Evolutionary conservation across 768 basidiomycete genomes (phyloP).

Genomic region (Lentinula detonsa): DNA sequence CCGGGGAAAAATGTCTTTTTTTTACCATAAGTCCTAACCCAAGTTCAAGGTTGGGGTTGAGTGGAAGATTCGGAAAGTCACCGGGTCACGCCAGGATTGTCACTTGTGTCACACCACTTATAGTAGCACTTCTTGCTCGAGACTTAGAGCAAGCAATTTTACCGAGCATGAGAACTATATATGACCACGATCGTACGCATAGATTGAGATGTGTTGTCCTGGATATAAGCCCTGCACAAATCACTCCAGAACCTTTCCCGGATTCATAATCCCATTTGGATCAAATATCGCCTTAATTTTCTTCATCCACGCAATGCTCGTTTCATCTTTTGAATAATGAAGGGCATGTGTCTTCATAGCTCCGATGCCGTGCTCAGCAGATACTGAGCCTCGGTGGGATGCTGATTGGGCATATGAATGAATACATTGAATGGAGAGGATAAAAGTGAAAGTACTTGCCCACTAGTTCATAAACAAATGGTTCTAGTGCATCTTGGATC

Average conservation of each 20-base stretch:
- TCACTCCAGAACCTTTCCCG: slow-evolving; percentile 69
- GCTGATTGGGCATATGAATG: slow-evolving; percentile 30
- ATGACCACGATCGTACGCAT: background rate
- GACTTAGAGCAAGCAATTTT: too few relatives aligned
- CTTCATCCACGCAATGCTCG: slow-evolving; percentile 85
- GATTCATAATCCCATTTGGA: slow-evolving; percentile 89
- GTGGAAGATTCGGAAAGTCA: background rate
- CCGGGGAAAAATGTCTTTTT: background rate
- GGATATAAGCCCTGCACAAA: background rate
- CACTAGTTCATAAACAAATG: slow-evolving; percentile 91
- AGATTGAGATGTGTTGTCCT: background rate
- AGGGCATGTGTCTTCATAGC: slow-evolving; percentile 90
- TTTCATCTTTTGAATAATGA: slow-evolving; percentile 75
- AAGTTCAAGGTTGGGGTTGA: slow-evolving; percentile 8
- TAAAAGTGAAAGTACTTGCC: slow-evolving; percentile 37
- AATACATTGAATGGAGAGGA: background rate
- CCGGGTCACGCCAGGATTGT: background rate
- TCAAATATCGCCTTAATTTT: slow-evolving; percentile 87
- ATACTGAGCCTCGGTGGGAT: slow-evolving; percentile 82
- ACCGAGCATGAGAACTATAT: too few relatives aligned
- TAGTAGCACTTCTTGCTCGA: too few relatives aligned
- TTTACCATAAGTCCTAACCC: slow-evolving; percentile 10
- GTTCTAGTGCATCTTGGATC: slow-evolving; percentile 84
- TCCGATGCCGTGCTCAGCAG: slow-evolving; percentile 97
- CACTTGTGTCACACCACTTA: background rate